These are phyloP conservation scores for Puccinia polysora DNA, from an alignment of 1,284 basidiomycete species.

Conservation along the genomic window DNA sequence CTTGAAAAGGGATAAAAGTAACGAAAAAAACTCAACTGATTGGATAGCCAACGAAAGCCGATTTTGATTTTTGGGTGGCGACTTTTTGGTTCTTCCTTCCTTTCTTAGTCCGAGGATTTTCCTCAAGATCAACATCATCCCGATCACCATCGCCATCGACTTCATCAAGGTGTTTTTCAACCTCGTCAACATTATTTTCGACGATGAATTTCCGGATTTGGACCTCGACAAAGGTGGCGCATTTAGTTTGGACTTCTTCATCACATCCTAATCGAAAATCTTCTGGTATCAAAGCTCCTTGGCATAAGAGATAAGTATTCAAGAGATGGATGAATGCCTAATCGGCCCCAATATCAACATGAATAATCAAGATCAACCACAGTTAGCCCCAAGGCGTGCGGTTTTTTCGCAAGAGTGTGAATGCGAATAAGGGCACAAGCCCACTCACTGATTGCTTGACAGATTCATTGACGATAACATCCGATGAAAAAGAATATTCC, in stretches of 20 bases:
- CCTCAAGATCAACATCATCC: background rate
- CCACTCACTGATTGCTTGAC: slow-evolving; percentile 26
- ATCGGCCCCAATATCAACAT: background rate
- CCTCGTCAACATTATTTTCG: background rate
- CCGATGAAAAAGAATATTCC: slow-evolving; percentile 1
- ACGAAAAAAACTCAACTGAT: slow-evolving; percentile 2
- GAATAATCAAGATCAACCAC: background rate
- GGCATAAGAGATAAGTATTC: slow-evolving; percentile 40
- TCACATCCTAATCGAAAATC: slow-evolving; percentile 47
- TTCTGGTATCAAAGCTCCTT: slow-evolving; percentile 31
- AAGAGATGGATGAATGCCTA: slow-evolving; percentile 42
- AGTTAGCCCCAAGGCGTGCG: too few relatives aligned
- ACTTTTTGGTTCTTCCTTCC: slow-evolving; percentile 1
- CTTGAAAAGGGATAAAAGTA: background rate
- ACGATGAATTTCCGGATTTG: slow-evolving; percentile 48
- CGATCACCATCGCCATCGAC: slow-evolving; percentile 31
- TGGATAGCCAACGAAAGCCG: background rate
- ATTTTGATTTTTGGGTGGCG: background rate
- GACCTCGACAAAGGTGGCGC: slow-evolving; percentile 47
- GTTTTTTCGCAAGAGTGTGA: too few relatives aligned
- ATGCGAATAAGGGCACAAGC: too few relatives aligned
- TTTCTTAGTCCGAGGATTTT: background rate
- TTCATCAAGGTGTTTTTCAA: slow-evolving; percentile 2
- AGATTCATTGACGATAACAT: background rate
- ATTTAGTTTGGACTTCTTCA: slow-evolving; percentile 48